Evolutionary conservation across 169 alveolate species (phyloP), one percentile per base, ranked within the genome.

Genomic region (Cryptosporidium muris): DNA sequence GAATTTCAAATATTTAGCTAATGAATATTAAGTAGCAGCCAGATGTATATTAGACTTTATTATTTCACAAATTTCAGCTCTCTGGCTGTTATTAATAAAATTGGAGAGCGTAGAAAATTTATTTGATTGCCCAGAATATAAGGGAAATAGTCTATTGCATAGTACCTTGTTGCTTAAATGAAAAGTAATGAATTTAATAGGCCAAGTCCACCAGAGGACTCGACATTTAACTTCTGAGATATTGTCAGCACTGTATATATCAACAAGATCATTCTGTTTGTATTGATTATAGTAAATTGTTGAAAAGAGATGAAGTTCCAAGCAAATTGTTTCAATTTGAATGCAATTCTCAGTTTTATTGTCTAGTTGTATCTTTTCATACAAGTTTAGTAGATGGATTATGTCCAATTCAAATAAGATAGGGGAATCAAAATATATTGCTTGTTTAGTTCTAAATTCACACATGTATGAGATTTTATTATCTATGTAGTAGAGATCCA

Each of bases 141-240:
- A 56, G 9, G 85, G 74, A 37, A 74, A 36, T 11, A 74, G 85
- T 45, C 85, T 74, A 36, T 66, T 58, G 40, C 42, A 14, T n/a
- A 74, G 34, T 40, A 62, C 37, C 34, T 58, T 74, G 51, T 58
- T 74, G 51, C 47, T 74, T 45, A 74, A 60, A 51, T 74, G 85
- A 49, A 74, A 74, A 45, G 60, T 8, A 12, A 74, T 11, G 43
- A 74, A 74, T 49, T 42, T 54, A 16, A 74, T 16, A 8, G 85
- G 85, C 85, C 85, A 74, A 74, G 42, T 68, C 85, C 85, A 74
- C 85, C 85, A 74, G n/a, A 74, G 43, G 2, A 74, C 85, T 58
- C 85, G 54, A 43, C 74, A 74, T 34, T 58, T 60, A 25, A 74
- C 68, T 56, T 42, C 56, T 43, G 60, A 34, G 8, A 58, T 51